Conservation (phyloP, 306 rosid genomes). For the Cucurbita argyrosperma region DNA sequence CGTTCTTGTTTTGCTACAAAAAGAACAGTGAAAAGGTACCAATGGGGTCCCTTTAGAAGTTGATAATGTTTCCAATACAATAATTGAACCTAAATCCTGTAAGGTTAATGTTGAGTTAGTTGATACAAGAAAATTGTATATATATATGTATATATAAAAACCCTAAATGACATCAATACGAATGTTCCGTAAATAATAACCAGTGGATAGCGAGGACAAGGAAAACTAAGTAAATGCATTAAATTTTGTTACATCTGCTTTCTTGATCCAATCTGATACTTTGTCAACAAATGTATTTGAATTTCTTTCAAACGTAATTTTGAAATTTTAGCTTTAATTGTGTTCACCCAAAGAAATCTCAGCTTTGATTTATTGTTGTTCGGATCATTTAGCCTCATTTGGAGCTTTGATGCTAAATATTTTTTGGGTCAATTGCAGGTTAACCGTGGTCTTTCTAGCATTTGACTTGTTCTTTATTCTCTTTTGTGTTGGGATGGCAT, state of each 20-base stretch:
- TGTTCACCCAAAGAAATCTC: neutral
- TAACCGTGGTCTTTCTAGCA: conserved; percentile 77
- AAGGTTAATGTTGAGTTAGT: neutral
- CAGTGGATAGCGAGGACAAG: neutral
- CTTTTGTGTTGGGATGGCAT: conserved; percentile 66
- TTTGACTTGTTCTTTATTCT: conserved; percentile 65
- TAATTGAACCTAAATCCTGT: neutral
- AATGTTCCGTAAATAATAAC: neutral
- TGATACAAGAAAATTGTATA: neutral
- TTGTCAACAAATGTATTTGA: neutral
- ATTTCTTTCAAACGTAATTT: neutral
- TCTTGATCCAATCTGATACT: neutral
- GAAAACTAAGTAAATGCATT: neutral
- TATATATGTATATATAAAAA: neutral
- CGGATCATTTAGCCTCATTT: neutral
- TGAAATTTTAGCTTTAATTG: neutral
- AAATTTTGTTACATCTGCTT: neutral
- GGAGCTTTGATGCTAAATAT: neutral
- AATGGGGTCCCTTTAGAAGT: neutral
- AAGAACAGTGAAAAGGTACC: neutral
- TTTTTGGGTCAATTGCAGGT: conserved; percentile 36
- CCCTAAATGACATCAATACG: neutral
- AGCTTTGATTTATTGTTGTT: neutral
- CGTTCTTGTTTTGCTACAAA: neutral
- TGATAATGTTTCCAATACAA: neutral